phyloP scores from a whole-genome alignment of 495 filamentous ascomycete species.

The Cryomyces antarcticus region DNA sequence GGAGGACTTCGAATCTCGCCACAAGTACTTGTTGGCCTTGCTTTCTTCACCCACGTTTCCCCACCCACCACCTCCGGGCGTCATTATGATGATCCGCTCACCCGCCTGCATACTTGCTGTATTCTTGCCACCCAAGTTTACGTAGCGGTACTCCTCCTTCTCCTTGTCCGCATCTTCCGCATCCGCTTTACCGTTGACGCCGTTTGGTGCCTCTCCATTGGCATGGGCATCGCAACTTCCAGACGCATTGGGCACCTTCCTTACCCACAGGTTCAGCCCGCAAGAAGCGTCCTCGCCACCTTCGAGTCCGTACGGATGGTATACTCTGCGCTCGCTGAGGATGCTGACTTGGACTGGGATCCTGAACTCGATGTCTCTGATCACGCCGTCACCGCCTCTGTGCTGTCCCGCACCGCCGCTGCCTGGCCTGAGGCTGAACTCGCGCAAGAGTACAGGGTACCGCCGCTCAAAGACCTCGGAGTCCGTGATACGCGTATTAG shows the following conservation, averaged over 20 bases:
- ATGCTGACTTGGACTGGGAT: conserved; percentile 78
- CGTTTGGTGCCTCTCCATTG: neutral
- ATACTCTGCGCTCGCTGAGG: conserved; percentile 68
- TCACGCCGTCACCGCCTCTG: conserved; percentile 70
- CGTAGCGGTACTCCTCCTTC: conserved; percentile 39
- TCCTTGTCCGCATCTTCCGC: conserved; percentile 12
- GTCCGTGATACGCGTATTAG: conserved; percentile 96
- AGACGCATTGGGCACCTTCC: conserved; percentile 27
- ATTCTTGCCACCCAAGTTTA: conserved; percentile 88
- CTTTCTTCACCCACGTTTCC: conserved; percentile 37
- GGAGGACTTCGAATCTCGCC: conserved; percentile 29
- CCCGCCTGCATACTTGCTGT: conserved; percentile 70
- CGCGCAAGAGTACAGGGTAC: conserved; percentile 70
- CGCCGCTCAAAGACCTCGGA: conserved; percentile 86
- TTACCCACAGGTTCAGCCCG: conserved; percentile 75
- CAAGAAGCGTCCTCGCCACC: conserved; percentile 67
- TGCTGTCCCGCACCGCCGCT: conserved; percentile 58
- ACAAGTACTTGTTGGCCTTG: conserved; percentile 14
- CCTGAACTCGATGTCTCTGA: conserved; percentile 88
- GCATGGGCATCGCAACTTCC: conserved; percentile 7
- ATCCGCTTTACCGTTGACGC: neutral
- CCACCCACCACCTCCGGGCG: conserved; percentile 59
- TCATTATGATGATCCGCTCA: conserved; percentile 64
- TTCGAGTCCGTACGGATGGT: conserved; percentile 69
- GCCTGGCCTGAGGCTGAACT: conserved; percentile 55